Base-by-base conservation (phyloP, 495 filamentous ascomycete species). In the Glarea lozoyensis region DNA sequence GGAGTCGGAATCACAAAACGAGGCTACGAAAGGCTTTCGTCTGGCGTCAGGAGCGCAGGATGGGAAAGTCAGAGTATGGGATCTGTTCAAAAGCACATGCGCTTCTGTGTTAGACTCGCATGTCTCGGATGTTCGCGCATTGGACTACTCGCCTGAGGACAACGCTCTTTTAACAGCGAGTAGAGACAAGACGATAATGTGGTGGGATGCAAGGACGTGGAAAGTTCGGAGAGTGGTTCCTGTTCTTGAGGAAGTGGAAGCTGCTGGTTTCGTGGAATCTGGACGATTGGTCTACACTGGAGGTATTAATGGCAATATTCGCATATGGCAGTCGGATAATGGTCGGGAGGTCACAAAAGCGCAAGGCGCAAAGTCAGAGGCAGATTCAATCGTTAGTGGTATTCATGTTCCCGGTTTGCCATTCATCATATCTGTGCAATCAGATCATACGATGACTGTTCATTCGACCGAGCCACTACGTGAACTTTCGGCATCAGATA, bases 21-120 rank as follows among this genome's bases (percentile, higher is more conserved):
- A 61, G 1, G 56, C 51, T 0, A 56, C 56, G 3, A 67, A 65
- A 39, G 75, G 76, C 18, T 92, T 94, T 64, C 72, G 85, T 17
- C 70, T 99, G 7, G 89, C 89, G 9, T 93, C 86, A 42, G 93
- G 93, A 49, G 82, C 78, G 43, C 93, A 97, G 57, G 90, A 96
- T 55, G 88, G 93, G 11, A 90, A 84, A 57, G 72, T 97, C 27
- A 72, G 86, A 13, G 79, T 99, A 29, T 99, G 88, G 81, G 84
- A 97, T 66, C 67, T 97, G 37, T 77, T 85, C 56, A 92, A 84
- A 66, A 76, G 86, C 38, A 84, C 74, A 36, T 77, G 84, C 29
- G 70, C 85, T 36, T 81, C 86, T 1, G 37, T 49, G 2, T 69
- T 97, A 37, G 86, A 95, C 43, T 87, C 87, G 1, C 92, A 99